Evolutionary conservation across 495 filamentous ascomycete species (phyloP), one percentile per base, ranked within the genome.

Genomic region (Daldinia concentrica): DNA sequence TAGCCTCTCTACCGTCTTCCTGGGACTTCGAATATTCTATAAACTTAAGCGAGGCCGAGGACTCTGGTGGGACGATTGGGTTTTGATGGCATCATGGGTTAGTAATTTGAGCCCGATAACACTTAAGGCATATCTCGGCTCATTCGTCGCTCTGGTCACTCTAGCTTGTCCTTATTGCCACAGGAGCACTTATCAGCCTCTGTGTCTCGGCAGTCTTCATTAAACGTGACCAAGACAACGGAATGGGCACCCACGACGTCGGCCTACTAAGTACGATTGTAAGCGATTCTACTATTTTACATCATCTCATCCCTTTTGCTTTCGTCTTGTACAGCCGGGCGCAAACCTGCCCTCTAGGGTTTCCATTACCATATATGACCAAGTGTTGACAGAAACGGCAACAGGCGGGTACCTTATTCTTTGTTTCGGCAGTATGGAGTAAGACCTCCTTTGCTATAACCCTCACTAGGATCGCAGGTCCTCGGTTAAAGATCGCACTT

Each of bases 11-110:
- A 24, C 43, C 15, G 43, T 22, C 19, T 48, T 48, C 15, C 9
- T 48, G 8, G 43, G 43, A 48, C 43, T 48, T 48, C 43, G 19
- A 22, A 8, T 48, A 48, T 80, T 77, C 69, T 79, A 76, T 67
- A 75, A 77, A 22, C 60, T 64, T 22, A 59, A 58, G 9, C 64
- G 71, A 19, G 41, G 65, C n/a, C 60, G 70, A 7, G 61, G 69
- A 1, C 61, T 81, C 9, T 78, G 78, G 74, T 79, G 74, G 69
- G 80, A 81, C 52, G 79, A 81, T 41, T 67, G 52, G 9, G 29
- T 81, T 15, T 73, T 80, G 14, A 72, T 80, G 55, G 74, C 59
- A n/a, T 75, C 77, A 17, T 81, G 78, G 79, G 78, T 80, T 32
- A 19, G 75, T 72, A 0, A 7, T n/a, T n/a, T 57, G 19, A 29